Conservation (phyloP, 225 moss, liverwort and hornwort genomes). For the Pseudisothecium myosuroides region DNA sequence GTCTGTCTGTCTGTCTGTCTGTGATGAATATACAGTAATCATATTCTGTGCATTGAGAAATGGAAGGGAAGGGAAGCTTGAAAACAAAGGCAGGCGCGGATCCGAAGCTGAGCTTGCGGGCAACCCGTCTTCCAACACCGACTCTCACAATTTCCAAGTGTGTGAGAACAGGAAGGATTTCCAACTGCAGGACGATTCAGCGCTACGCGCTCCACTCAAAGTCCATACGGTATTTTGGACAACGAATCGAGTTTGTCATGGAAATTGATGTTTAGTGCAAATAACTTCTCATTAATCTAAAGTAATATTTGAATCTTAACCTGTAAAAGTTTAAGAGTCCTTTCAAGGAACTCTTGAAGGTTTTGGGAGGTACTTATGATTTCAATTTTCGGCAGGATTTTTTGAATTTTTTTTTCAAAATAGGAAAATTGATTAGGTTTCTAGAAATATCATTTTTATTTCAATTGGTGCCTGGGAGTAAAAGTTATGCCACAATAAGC, state of each 20-base stretch:
- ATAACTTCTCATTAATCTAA: background rate
- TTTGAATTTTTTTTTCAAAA: background rate
- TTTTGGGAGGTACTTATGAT: background rate
- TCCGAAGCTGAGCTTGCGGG: background rate
- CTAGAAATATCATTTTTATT: accelerated
- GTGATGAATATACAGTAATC: background rate
- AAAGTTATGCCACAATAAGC: background rate
- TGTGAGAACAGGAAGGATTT: background rate
- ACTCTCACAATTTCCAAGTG: background rate
- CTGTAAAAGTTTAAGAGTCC: too few species aligned
- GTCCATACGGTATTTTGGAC: background rate
- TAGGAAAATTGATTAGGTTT: background rate
- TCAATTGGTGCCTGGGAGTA: accelerated
- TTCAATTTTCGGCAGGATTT: background rate
- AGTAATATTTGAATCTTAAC: background rate
- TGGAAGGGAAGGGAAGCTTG: background rate
- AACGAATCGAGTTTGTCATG: background rate
- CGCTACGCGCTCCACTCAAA: background rate
- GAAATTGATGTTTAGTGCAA: background rate
- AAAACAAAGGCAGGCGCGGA: background rate
- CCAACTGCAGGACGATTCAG: background rate
- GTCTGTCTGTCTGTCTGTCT: background rate
- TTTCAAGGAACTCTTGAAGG: too few species aligned
- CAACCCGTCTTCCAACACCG: background rate
- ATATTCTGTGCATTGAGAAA: background rate